Evolutionary conservation across 805 yeast genomes (phyloP).

Genomic region (Starmerella ratchasimensis): DNA sequence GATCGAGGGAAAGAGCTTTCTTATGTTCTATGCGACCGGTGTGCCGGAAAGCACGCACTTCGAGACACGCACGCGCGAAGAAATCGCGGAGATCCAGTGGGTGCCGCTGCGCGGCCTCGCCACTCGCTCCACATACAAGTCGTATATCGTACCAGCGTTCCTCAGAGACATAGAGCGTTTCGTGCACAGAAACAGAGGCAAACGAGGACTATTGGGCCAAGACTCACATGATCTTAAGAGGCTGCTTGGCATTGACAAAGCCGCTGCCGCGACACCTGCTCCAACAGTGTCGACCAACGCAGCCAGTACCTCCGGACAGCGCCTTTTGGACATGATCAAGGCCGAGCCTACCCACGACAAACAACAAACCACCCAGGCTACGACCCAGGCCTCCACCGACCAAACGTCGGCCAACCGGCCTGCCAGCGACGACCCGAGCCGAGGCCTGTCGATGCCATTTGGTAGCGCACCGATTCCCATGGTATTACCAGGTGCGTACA

Average conservation of each 20-base stretch:
- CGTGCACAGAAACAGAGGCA: conserved; percentile 2
- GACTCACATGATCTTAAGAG: conserved; percentile 24
- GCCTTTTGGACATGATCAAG: conserved; percentile 12
- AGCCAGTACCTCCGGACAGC: conserved; percentile 13
- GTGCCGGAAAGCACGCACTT: conserved; percentile 69
- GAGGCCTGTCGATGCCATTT: too few species aligned
- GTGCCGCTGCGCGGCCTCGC: conserved; percentile 25
- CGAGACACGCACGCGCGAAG: conserved; percentile 73
- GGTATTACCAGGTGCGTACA: too few species aligned
- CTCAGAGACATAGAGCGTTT: conserved; percentile 25
- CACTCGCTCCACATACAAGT: conserved; percentile 19
- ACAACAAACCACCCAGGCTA: background rate
- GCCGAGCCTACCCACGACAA: background rate
- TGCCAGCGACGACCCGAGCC: too few species aligned
- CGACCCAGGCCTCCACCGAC: too few species aligned
- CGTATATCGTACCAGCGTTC: conserved; percentile 29
- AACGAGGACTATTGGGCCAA: background rate
- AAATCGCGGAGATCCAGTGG: conserved; percentile 78
- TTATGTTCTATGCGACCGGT: conserved; percentile 61
- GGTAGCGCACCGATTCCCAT: too few species aligned
- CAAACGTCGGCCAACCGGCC: too few species aligned
- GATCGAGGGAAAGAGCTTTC: conserved; percentile 68
- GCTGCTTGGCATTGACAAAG: conserved; percentile 20
- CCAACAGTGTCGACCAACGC: background rate
- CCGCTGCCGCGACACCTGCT: background rate